Base-by-base conservation (phyloP, 2,329 filamentous ascomycete species). In the Lachnellula occidentalis region DNA sequence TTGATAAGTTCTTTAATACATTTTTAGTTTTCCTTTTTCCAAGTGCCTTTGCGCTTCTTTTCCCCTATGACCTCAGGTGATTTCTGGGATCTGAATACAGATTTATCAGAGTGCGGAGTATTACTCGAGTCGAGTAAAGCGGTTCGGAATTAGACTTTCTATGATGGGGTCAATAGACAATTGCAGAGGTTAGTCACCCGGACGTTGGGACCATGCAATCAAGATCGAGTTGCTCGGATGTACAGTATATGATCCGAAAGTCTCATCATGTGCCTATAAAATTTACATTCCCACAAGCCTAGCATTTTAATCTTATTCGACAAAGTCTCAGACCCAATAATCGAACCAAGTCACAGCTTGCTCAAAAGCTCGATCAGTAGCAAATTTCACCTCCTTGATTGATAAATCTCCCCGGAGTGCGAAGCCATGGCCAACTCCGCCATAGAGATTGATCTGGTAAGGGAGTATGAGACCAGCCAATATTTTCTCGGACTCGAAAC, bases 381-480 rank as follows among this genome's bases (percentile, higher is more conserved):
- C 53, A 52, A 47, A 56, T n/a, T 45, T 47, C 15, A 47, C 34
- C n/a, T 43, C 19, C 34, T 34, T 31, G 15, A 48, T 22, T 5
- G n/a, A 17, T 3, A 53, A 22, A 34, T 56, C 53, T 14, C 48
- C 27, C n/a, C 53, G 86, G 2, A 89, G 83, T 9, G 83, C 78
- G 64, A 92, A 31, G 8, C 27, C 27, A 31, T 31, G 27, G 1
- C 3, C 27, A 31, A 31, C 27, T 3, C 27, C 27, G 2, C 27
- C 27, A 31, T 31, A 31, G 2, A 31, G 27, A 31, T 11, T 31
- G 8, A 31, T 31, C 27, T 31, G 27, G 8, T 31, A 31, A 9
- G 27, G 27, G 9, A 31, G 27, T 11, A 11, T 31, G 27, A 31
- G 27, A 31, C 4, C 27, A 11, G 27, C 27, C 27, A 31, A 9